Evolutionary conservation across 768 basidiomycete genomes (phyloP).

Genomic region (Galerina marginata): DNA sequence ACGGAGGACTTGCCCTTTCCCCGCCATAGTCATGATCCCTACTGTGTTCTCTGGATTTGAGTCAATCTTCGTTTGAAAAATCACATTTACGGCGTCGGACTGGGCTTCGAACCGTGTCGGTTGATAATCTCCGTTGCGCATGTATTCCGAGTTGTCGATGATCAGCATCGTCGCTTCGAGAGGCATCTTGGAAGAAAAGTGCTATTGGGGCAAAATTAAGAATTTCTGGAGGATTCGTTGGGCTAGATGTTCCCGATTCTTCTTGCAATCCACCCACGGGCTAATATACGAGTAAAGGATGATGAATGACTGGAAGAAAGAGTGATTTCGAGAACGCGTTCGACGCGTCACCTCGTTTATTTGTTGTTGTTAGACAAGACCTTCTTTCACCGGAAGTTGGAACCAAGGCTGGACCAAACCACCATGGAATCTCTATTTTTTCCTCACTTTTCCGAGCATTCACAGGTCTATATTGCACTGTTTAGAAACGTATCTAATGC

Average conservation of each 20-base stretch:
- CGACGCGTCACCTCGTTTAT: conserved; percentile 15
- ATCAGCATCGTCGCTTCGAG: conserved; percentile 98
- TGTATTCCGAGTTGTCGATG: conserved; percentile 97
- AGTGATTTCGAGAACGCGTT: conserved; percentile 3
- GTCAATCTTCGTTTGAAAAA: conserved; percentile 93
- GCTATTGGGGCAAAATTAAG: neutral
- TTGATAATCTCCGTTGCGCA: conserved; percentile 92
- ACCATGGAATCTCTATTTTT: conserved; percentile 62
- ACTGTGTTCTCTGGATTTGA: conserved; percentile 98
- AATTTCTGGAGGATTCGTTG: neutral
- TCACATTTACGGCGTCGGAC: conserved; percentile 85
- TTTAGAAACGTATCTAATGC: conserved; percentile 74
- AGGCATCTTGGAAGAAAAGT: conserved; percentile 66
- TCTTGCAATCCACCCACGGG: no score
- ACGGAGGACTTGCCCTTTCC: conserved; percentile 74
- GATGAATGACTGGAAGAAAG: neutral
- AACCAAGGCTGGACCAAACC: neutral
- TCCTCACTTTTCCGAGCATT: conserved; percentile 50
- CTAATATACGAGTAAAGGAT: neutral
- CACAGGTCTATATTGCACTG: conserved; percentile 58
- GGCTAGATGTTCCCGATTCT: no score
- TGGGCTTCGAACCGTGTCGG: conserved; percentile 92
- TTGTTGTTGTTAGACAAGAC: neutral
- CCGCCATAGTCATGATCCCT: conserved; percentile 97
- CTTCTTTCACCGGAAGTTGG: no score